phyloP scores from a whole-genome alignment of 75 land plant genomes.

The Larix kaempferi region DNA sequence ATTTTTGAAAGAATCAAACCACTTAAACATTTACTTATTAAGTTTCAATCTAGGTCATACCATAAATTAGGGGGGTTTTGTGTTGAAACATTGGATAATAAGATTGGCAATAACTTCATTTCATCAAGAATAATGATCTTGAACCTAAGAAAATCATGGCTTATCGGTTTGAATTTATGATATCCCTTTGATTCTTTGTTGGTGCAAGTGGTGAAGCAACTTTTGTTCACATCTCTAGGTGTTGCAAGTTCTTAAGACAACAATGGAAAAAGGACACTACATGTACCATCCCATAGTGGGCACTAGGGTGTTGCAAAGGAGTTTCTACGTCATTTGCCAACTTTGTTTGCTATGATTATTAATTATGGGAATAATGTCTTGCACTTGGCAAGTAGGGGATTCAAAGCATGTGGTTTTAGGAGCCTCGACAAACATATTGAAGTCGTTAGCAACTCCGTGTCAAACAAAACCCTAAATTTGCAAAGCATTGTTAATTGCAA shows the following conservation, averaged over 20 bases:
- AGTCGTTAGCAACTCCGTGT: constrained; percentile 37
- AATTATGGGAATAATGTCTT: constrained; percentile 53
- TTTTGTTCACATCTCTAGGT: constrained; percentile 29
- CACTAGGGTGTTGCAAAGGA: constrained; percentile 37
- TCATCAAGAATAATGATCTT: too few species aligned
- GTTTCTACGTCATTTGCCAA: constrained; percentile 29
- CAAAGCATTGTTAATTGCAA: constrained; percentile 38
- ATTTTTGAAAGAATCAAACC: too few species aligned
- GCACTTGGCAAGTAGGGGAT: constrained; percentile 50
- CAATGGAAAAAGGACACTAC: constrained; percentile 60
- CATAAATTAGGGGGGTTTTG: too few species aligned
- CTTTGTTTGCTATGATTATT: constrained; percentile 23
- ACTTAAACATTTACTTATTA: too few species aligned
- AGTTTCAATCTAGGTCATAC: too few species aligned
- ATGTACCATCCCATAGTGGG: constrained; percentile 55
- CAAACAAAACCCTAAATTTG: constrained; percentile 19
- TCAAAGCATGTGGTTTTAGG: constrained; percentile 37
- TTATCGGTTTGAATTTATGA: too few species aligned
- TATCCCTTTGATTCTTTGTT: too few species aligned
- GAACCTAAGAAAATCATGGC: too few species aligned
- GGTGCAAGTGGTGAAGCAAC: constrained; percentile 44
- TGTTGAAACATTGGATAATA: too few species aligned
- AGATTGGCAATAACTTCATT: too few species aligned
- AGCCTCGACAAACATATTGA: constrained; percentile 55
- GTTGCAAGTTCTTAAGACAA: constrained; percentile 31